A percentile compares a stretch with the other conserved stretches of the same genome.
phyloP scores from a whole-genome alignment of 108 stramenopile species.

The Skeletonema costatum region DNA sequence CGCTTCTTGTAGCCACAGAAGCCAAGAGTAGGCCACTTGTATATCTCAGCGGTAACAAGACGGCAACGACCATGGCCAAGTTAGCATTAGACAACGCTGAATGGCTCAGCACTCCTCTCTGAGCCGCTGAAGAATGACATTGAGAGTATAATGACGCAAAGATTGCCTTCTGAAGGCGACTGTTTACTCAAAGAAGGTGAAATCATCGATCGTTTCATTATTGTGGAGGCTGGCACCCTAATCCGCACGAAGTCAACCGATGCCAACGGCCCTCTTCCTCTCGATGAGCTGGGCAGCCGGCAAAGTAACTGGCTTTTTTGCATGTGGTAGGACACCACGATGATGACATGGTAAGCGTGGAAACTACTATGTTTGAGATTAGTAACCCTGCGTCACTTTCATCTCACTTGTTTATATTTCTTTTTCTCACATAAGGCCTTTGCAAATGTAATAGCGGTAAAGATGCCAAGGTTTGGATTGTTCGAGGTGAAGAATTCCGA shows the following conservation, averaged over 20 bases:
- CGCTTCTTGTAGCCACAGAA: no score
- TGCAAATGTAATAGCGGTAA: conserved; percentile 2
- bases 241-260: conserved; percentile 42
- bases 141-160: conserved; percentile 39
- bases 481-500: background rate
- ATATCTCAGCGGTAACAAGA: no score
- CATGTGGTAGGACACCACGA: conserved; percentile 49
- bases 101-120: conserved; percentile 2
- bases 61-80: conserved; percentile 15
- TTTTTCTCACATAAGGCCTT: conserved; percentile 7
- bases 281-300: conserved; percentile 20
- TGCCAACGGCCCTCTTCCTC: conserved; percentile 4
- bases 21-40: no score
- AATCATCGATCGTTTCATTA: conserved; percentile 33
- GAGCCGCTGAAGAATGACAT: conserved; percentile 40
- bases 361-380: conserved; percentile 38
- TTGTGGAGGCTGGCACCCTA: conserved; percentile 55
- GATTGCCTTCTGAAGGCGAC: conserved; percentile 52
- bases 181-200: conserved; percentile 62
- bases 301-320: conserved; percentile 48
- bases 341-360: conserved; percentile 38
- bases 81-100: conserved; percentile 19
- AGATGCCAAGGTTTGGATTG: background rate
- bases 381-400: no score
- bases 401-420: no score